These are phyloP conservation scores for Starmerella vaccinii DNA, from an alignment of 805 yeast species.

Conservation along the genomic window DNA sequence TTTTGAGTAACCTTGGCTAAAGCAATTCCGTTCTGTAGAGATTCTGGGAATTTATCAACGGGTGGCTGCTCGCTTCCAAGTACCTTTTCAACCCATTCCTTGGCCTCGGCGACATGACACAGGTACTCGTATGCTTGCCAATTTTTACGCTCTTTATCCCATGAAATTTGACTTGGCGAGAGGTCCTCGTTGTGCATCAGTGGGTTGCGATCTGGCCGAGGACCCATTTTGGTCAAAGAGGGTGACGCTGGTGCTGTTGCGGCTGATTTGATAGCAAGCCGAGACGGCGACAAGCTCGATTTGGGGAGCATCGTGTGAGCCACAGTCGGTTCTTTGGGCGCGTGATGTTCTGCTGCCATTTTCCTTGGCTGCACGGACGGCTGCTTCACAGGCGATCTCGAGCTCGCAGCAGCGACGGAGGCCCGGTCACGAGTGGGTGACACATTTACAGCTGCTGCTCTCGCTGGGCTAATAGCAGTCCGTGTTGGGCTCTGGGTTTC, in stretches of 20 bases:
- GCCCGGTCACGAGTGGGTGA: too few relatives aligned
- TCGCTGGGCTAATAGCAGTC: background rate
- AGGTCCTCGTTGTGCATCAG: slow-evolving; percentile 28
- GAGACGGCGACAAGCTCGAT: background rate
- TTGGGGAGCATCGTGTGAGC: background rate
- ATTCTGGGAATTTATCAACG: slow-evolving; percentile 51
- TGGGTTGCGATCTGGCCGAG: slow-evolving; percentile 27
- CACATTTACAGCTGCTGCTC: too few relatives aligned
- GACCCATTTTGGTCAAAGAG: slow-evolving; percentile 8
- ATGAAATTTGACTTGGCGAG: slow-evolving; percentile 24
- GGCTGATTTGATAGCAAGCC: background rate
- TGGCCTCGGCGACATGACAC: slow-evolving; percentile 73
- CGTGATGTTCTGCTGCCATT: background rate
- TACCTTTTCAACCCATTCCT: slow-evolving; percentile 63
- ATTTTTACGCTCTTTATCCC: slow-evolving; percentile 36
- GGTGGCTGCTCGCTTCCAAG: slow-evolving; percentile 48
- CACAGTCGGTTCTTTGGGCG: background rate
- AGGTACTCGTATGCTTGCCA: slow-evolving; percentile 61
- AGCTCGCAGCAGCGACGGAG: background rate
- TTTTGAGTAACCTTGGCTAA: slow-evolving; percentile 68
- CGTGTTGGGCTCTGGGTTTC: background rate
- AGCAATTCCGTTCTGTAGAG: slow-evolving; percentile 72
- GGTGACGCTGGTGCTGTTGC: background rate
- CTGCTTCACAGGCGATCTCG: too few relatives aligned
- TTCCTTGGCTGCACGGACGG: background rate